Conservation (phyloP, 1,139 yeast species). For the Yamadazyma diddensiae region DNA sequence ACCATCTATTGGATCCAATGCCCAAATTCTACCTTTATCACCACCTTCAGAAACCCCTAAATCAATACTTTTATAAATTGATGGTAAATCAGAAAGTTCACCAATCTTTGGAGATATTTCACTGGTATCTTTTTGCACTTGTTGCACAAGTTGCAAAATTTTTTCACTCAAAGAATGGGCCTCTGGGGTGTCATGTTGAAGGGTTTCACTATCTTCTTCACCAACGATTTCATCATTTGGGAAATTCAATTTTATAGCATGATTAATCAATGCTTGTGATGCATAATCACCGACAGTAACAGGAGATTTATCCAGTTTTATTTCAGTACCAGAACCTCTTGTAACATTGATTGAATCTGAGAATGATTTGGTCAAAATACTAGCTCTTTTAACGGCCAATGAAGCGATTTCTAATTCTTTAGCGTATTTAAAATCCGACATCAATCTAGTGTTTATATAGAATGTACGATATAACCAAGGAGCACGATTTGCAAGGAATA, state of each 20-base stretch:
- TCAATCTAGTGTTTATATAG: constrained; percentile 5
- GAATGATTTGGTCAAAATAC: constrained; percentile 70
- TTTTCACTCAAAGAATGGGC: constrained; percentile 31
- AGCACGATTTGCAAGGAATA: neutral
- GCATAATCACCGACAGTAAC: constrained; percentile 97
- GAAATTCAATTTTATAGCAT: constrained; percentile 75
- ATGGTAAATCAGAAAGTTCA: constrained; percentile 39
- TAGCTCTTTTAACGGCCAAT: constrained; percentile 86
- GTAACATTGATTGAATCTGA: constrained; percentile 63
- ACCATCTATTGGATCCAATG: constrained; percentile 97
- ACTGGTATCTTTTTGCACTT: constrained; percentile 33
- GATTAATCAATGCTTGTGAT: constrained; percentile 88
- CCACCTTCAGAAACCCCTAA: constrained; percentile 81
- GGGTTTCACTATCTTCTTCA: constrained; percentile 79
- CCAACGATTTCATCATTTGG: constrained; percentile 89
- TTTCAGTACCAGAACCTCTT: constrained; percentile 59
- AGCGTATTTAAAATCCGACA: constrained; percentile 27
- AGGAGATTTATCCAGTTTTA: constrained; percentile 87
- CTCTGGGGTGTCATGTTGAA: constrained; percentile 47
- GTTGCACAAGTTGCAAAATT: constrained; percentile 49
- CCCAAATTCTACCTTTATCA: constrained; percentile 82
- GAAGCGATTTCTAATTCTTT: constrained; percentile 77
- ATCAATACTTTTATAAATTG: constrained; percentile 68
- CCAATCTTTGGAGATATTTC: constrained; percentile 36
- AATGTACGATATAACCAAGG: neutral